Evolutionary conservation across 192 early-diverging fungal genomes (phyloP), one percentile per base, ranked within the genome.

Genomic region (Spinellus fusiger): DNA sequence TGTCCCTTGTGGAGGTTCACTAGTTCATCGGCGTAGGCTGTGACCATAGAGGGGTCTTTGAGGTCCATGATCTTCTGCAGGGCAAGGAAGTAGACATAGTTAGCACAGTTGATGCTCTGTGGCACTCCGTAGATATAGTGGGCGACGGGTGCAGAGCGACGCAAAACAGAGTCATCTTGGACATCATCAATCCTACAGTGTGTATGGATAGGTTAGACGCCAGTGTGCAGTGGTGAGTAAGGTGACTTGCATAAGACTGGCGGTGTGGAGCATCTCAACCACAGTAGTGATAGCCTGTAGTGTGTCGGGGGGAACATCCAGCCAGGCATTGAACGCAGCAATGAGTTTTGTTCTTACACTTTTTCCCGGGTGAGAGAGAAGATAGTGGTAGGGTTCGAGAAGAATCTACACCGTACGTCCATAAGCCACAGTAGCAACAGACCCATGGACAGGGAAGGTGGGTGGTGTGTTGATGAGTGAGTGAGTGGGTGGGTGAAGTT

Each of bases 71-170:
- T 66, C 50, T 97, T 86, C 27, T 89, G 76, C 38, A 96, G 66
- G 0, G 93, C 95, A 22, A 93, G 70, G 73, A 99, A 98, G 64
- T 96, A 98, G 37, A 96, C 90, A 58, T 92, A 96, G 67, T 98
- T 97, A 16, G 93, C 95, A 31, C 87, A 93, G 63, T 98, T 98
- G 59, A 99, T 98, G 2, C 92, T 90, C 50, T 85, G 80, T 5
- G 97, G 82, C n/a, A 88, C 74, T 5, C 97, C 97, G 78, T 88
- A 99, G 49, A 99, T 94, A 57, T 92, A 89, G 75, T 99, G 95
- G 1, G 97, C 93, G 25, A 94, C 95, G 57, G 95, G 82, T 49
- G 85, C 75, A 5, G 95, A 94, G 66, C 97, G 68, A 51, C 97
- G 76, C 50, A 98, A 62, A 31, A 80, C 81, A 0, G 93, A 95